Base-by-base conservation (phyloP, 106 monocot species). In the Xerophyta viscosa region DNA sequence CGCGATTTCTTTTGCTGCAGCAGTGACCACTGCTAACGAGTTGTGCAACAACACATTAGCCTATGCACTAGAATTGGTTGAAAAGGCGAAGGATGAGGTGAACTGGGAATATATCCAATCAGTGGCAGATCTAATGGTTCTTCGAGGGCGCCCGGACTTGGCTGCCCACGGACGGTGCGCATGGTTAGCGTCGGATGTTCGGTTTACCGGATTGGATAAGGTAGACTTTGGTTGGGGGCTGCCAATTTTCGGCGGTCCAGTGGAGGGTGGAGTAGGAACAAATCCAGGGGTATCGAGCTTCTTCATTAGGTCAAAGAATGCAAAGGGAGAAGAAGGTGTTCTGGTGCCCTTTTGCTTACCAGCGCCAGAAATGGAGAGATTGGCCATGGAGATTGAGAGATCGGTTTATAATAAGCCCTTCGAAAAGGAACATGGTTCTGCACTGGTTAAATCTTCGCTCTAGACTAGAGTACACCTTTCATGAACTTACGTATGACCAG, bases 161-260 rank as follows among this genome's bases (percentile, higher is more conserved):
- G 30, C 69, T 14, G 59, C 51, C 39, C n/a, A n/a, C n/a, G n/a
- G n/a, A n/a, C 53, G 28, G 20, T 46, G 60, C 2, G 37, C 77
- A 0, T 77, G 63, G 29, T 39, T 77, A 4, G 73, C 66, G 36
- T 77, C 82, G 14, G 82, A 77, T 56, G 13, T 83, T 13, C 69
- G 69, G 2, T 42, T 53, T 2, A 65, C 69, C 5, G 69, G 65
- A 0, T 73, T 83, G 29, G 66, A 8, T 6, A 56, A 29, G 4
- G 57, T 83, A 10, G 82, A 83, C 41, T 73, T 69, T 13, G 82
- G 82, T 13, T 83, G 77, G 77, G 82, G 82, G 22, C 23, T 22
- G 53, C 48, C 72, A 29, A 58, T 48, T 8, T 83, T 73, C 26
- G 77, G 73, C 1, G 77, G 82, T 4, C 73, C 77, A 4, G 77